A percentile compares a stretch with the other conserved stretches of the same genome.
These are phyloP conservation scores for Saccharum hybrid DNA, from an alignment of 202 grass and related monocot species.

Conservation along the genomic window DNA sequence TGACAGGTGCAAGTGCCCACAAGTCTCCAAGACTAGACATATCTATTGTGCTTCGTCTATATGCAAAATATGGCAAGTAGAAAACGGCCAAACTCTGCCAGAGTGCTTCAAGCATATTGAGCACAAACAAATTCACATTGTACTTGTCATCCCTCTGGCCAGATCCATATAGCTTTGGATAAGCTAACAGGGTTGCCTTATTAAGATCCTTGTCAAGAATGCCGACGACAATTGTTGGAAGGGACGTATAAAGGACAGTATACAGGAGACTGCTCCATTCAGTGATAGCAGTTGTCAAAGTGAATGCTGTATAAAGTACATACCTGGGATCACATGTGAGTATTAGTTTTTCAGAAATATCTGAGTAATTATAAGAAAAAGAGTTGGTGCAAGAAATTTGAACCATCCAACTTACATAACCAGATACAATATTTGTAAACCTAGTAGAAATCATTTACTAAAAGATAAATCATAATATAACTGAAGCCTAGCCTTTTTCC, in stretches of 20 bases:
- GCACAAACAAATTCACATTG: constrained; percentile 75
- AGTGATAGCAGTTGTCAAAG: constrained; percentile 80
- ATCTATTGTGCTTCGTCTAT: constrained; percentile 77
- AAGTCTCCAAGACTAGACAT: constrained; percentile 81
- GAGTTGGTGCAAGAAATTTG: constrained; percentile 10
- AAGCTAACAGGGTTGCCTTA: constrained; percentile 64
- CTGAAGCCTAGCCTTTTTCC: background rate
- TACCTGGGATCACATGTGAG: constrained; percentile 66
- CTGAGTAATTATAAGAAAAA: constrained; percentile 28
- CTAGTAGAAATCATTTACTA: background rate
- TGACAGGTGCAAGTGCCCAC: constrained; percentile 85
- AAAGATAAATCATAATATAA: constrained; percentile 23
- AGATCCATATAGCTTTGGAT: constrained; percentile 79
- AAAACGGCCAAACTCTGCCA: constrained; percentile 89
- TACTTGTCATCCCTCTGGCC: constrained; percentile 88
- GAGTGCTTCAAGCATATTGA: constrained; percentile 73
- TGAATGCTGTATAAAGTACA: constrained; percentile 79
- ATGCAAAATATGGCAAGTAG: constrained; percentile 86
- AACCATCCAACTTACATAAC: constrained; percentile 28
- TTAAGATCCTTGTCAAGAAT: constrained; percentile 91
- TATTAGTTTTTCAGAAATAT: constrained; percentile 30
- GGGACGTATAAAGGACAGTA: constrained; percentile 87
- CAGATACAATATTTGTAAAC: constrained; percentile 22
- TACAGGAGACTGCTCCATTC: constrained; percentile 96
- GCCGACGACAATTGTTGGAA: constrained; percentile 80